Conservation (phyloP, 2,329 filamentous ascomycete genomes). For the Aspergillus flavus region DNA sequence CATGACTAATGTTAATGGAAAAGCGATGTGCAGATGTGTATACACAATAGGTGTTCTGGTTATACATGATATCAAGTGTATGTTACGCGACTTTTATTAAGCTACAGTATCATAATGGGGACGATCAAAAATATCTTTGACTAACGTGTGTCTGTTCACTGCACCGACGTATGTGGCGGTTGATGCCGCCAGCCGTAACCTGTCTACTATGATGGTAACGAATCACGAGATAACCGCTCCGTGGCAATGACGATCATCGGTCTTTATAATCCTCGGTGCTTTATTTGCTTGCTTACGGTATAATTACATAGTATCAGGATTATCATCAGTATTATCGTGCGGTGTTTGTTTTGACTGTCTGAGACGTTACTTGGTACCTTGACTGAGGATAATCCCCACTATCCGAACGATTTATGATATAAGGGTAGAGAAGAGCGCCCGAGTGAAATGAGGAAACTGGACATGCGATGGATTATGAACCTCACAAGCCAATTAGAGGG, state of each 20-base stretch:
- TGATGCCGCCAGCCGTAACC: not conserved
- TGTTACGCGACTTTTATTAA: not conserved
- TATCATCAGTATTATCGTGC: not conserved
- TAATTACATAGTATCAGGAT: not conserved
- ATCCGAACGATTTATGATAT: not conserved
- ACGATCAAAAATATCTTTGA: too few relatives aligned
- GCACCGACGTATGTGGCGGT: constrained; percentile 1
- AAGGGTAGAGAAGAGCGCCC: not conserved
- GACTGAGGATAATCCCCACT: not conserved
- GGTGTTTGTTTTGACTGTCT: not conserved
- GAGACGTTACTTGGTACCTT: not conserved
- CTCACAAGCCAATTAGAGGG: not conserved
- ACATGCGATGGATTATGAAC: not conserved
- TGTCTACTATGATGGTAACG: not conserved
- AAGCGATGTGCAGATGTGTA: too few relatives aligned
- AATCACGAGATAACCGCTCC: not conserved
- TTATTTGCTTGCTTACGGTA: not conserved
- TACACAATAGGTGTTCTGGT: too few relatives aligned
- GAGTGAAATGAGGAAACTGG: not conserved
- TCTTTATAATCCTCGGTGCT: not conserved
- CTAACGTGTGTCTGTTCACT: too few relatives aligned
- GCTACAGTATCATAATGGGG: too few relatives aligned
- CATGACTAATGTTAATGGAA: not conserved
- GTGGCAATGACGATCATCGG: not conserved
- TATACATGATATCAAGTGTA: not conserved